Evolutionary conservation across 1,139 yeast species (phyloP).

Genomic region (Geotrichum cucujoidarum): DNA sequence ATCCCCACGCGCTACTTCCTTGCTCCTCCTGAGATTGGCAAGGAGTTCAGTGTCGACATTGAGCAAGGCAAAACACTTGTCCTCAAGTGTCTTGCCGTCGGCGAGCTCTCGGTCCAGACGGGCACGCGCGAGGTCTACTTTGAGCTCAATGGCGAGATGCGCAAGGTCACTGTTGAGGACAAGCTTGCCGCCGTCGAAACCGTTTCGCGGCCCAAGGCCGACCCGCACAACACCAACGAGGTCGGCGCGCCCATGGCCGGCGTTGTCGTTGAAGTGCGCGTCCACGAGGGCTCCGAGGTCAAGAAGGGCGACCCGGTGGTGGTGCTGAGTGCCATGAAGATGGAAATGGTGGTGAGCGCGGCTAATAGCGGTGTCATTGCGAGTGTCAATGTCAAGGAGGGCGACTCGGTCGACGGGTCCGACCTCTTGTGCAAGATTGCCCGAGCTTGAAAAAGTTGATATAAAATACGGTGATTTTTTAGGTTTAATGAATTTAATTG

Average conservation of each 20-base stretch:
- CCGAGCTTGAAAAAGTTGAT: no score
- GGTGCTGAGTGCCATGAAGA: slow-evolving; percentile 96
- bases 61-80: slow-evolving; percentile 94
- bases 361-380: slow-evolving; percentile 82
- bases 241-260: slow-evolving; percentile 99
- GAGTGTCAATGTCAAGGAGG: slow-evolving; percentile 72
- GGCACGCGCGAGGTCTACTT: slow-evolving; percentile 96
- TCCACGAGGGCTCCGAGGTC: slow-evolving; percentile 79
- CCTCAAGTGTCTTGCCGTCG: slow-evolving; percentile 85
- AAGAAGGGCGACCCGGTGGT: slow-evolving; percentile 97
- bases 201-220: slow-evolving; percentile 86
- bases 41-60: slow-evolving; percentile 82
- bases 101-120: slow-evolving; percentile 76
- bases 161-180: slow-evolving; percentile 90
- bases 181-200: slow-evolving; percentile 80
- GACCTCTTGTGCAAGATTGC: slow-evolving; percentile 61
- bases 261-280: slow-evolving; percentile 91
- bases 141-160: slow-evolving; percentile 96
- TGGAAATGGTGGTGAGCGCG: slow-evolving; percentile 98
- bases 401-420: slow-evolving; percentile 92
- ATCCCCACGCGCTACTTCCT: slow-evolving; percentile 89
- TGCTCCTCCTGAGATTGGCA: slow-evolving; percentile 79
- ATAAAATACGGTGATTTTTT: slow-evolving; percentile 3
- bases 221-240: slow-evolving; percentile 77
- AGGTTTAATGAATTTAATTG: not conserved